These are phyloP conservation scores for Phialophora tarda DNA, from an alignment of 2,329 filamentous ascomycete genomes.

Conservation along the genomic window DNA sequence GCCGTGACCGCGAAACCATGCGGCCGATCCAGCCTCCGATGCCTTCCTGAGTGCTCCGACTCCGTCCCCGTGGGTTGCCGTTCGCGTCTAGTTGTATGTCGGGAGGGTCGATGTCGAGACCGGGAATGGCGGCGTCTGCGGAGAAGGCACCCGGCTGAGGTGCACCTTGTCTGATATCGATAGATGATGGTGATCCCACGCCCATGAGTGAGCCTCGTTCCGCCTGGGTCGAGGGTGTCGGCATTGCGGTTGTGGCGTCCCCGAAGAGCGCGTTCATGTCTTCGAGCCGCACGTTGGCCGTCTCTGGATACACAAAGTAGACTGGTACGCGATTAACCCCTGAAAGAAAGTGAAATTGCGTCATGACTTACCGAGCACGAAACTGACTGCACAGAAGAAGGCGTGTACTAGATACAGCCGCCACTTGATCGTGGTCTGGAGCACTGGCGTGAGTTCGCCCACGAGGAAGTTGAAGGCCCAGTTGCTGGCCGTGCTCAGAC, in stretches of 20 bases:
- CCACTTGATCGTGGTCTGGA: slow-evolving; percentile 93
- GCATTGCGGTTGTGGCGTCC: slow-evolving; percentile 82
- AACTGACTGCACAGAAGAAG: slow-evolving; percentile 94
- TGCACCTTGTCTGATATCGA: slow-evolving; percentile 59
- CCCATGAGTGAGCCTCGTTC: slow-evolving; percentile 84
- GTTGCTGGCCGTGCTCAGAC: slow-evolving; percentile 92
- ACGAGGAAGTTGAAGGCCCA: slow-evolving; percentile 99
- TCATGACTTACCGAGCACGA: slow-evolving; percentile 84
- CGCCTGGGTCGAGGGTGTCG: slow-evolving; percentile 75
- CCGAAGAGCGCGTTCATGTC: slow-evolving; percentile 97
- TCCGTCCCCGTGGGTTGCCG: slow-evolving; percentile 55
- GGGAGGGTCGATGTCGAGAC: slow-evolving; percentile 80
- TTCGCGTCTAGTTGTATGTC: slow-evolving; percentile 59
- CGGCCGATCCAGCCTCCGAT: slow-evolving; percentile 73
- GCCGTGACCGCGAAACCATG: slow-evolving; percentile 55
- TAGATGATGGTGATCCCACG: slow-evolving; percentile 75
- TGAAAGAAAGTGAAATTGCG: neutral
- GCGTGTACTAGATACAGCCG: slow-evolving; percentile 92
- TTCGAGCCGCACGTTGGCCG: slow-evolving; percentile 90
- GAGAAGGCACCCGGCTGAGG: slow-evolving; percentile 50
- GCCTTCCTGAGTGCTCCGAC: slow-evolving; percentile 55
- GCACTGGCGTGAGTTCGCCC: slow-evolving; percentile 89
- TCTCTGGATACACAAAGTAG: slow-evolving; percentile 97
- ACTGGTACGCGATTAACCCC: slow-evolving; percentile 61
- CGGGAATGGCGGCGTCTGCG: slow-evolving; percentile 73